These are phyloP conservation scores for Eucalyptus paniculata DNA, from an alignment of 345 rosid species.

Conservation along the genomic window DNA sequence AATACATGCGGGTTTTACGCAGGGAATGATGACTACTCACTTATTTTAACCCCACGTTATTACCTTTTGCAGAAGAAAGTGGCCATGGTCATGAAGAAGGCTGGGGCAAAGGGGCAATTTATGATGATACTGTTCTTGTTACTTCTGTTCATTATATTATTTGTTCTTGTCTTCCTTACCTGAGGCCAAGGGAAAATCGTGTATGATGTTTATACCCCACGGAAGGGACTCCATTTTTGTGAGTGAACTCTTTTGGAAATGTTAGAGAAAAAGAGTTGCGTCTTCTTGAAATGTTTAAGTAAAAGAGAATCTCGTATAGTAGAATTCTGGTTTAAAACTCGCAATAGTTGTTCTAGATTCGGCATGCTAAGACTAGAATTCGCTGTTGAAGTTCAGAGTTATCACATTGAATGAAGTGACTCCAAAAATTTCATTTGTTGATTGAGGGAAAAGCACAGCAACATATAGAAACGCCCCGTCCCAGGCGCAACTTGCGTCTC, in stretches of 20 bases:
- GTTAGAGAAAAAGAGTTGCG: background rate
- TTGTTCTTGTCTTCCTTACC: constrained; percentile 80
- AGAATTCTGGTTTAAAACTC: background rate
- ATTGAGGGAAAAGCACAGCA: background rate
- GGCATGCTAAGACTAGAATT: background rate
- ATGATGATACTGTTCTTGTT: constrained; percentile 89
- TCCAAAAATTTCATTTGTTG: background rate
- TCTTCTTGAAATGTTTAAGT: background rate
- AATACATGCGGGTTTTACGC: background rate
- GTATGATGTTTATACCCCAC: background rate
- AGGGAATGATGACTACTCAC: background rate
- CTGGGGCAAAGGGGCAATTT: constrained; percentile 81
- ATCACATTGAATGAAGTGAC: background rate
- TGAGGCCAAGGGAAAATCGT: background rate
- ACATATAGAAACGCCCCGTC: background rate
- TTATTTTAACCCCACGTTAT: background rate
- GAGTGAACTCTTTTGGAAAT: background rate
- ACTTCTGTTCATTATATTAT: constrained; percentile 70
- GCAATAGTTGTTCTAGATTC: background rate
- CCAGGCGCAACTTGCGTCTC: background rate
- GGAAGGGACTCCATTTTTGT: background rate
- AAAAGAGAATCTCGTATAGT: background rate
- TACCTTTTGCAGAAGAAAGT: constrained; percentile 72
- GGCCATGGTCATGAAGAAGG: constrained; percentile 97
- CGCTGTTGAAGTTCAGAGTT: background rate